Conservation (phyloP, 768 basidiomycete genomes). For the Macrocybe gigantea region DNA sequence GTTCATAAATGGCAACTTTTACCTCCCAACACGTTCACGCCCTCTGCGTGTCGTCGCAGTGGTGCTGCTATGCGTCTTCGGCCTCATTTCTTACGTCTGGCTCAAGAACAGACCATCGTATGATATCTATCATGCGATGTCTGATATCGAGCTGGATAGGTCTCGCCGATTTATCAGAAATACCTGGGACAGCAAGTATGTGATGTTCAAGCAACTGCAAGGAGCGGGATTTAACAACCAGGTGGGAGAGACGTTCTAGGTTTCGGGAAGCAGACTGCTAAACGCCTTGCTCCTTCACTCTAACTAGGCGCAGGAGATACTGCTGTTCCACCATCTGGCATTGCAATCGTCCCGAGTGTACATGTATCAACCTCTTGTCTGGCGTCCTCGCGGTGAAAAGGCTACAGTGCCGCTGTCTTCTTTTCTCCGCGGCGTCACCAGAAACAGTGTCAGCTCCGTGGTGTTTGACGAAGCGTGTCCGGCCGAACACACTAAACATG, state of each 20-base stretch:
- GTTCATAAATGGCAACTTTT: too few species aligned
- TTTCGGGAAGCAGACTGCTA: neutral
- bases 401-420: slow-evolving; percentile 36
- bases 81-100: slow-evolving; percentile 24
- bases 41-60: slow-evolving; percentile 9
- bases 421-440: slow-evolving; percentile 34
- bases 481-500: slow-evolving; percentile 27
- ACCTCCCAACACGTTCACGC: neutral
- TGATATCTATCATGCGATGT: slow-evolving; percentile 27
- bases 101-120: slow-evolving; percentile 30
- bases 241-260: slow-evolving; percentile 12
- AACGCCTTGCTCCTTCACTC: neutral
- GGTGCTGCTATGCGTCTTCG: neutral
- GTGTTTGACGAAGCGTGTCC: slow-evolving; percentile 36
- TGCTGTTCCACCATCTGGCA: slow-evolving; percentile 41
- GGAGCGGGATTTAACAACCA: slow-evolving; percentile 48
- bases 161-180: slow-evolving; percentile 23
- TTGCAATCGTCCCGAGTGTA: slow-evolving; percentile 31
- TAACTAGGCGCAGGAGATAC: slow-evolving; percentile 37
- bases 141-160: slow-evolving; percentile 20
- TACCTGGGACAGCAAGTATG: slow-evolving; percentile 27
- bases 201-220: slow-evolving; percentile 37
- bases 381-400: slow-evolving; percentile 36
- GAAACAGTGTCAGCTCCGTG: slow-evolving; percentile 27
- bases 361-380: slow-evolving; percentile 39